Percentiles rank a stretch among this genome's conserved stretches.
Conservation (phyloP, 768 basidiomycete species). For the Vishniacozyma victoriae region DNA sequence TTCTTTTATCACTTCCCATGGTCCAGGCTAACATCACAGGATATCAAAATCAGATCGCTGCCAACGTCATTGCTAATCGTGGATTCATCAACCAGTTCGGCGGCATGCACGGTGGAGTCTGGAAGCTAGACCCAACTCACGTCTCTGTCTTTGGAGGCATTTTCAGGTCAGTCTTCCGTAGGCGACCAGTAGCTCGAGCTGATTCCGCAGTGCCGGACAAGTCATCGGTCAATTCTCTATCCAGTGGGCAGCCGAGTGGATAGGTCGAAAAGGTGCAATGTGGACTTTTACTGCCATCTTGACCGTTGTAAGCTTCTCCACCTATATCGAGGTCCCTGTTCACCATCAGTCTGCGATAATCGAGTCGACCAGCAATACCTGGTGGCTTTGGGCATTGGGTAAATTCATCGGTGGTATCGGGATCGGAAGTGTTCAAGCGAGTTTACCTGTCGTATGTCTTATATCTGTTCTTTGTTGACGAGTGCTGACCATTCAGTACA, state of each 20-base stretch:
- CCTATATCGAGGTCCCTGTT: not conserved
- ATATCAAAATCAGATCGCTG: not conserved
- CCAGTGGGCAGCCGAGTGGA: constrained; percentile 14
- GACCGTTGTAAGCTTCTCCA: constrained; percentile 2
- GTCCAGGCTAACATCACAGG: not conserved
- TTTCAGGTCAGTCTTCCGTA: constrained; percentile 1
- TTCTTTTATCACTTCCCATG: not conserved
- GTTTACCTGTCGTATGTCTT: constrained; percentile 17
- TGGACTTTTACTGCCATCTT: constrained; percentile 13
- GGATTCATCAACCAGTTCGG: constrained; percentile 4
- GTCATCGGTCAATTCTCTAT: constrained; percentile 25
- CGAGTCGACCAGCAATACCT: constrained; percentile 16
- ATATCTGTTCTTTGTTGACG: not conserved
- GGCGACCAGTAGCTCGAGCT: not conserved
- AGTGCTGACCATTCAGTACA: constrained; percentile 21
- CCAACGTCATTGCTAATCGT: not conserved
- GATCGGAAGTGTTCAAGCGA: constrained; percentile 25
- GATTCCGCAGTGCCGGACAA: constrained; percentile 17
- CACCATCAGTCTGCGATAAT: constrained; percentile 14
- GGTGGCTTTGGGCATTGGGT: constrained; percentile 27
- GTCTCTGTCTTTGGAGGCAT: constrained; percentile 17
- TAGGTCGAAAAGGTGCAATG: constrained; percentile 25
- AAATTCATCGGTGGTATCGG: constrained; percentile 26
- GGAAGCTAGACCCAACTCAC: not conserved
- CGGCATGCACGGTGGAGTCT: not conserved